Evolutionary conservation across 2,329 filamentous ascomycete genomes (phyloP).

Genomic region (Berkeleyomyces rouxiae): DNA sequence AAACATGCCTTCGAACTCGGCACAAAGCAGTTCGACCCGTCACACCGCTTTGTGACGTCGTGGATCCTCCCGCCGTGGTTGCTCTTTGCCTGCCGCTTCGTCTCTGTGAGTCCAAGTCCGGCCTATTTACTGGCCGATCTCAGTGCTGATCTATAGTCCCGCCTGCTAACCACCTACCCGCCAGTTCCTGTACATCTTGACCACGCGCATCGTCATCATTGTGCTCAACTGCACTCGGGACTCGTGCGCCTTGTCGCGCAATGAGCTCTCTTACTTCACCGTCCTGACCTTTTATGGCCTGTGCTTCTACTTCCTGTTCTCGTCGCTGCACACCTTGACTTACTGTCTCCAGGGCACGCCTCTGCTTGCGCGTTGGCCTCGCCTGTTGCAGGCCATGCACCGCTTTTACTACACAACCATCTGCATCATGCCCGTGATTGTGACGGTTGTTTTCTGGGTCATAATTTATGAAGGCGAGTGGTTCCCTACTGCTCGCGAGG

Average conservation of each 20-base stretch:
- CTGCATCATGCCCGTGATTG: conserved; percentile 48
- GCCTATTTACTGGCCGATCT: not conserved
- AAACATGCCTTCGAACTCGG: conserved; percentile 24
- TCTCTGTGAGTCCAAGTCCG: conserved; percentile 28
- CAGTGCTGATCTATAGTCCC: too few relatives aligned
- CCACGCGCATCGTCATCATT: conserved; percentile 51
- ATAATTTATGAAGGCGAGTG: conserved; percentile 37
- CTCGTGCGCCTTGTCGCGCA: conserved; percentile 30
- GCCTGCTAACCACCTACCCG: not conserved
- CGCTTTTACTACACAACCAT: conserved; percentile 46
- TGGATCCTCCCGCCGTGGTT: conserved; percentile 56
- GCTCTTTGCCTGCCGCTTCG: conserved; percentile 40
- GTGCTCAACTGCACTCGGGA: conserved; percentile 40
- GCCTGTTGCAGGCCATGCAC: conserved; percentile 47
- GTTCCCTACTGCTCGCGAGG: conserved; percentile 33
- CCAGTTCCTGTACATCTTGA: conserved; percentile 51
- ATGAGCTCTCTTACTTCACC: conserved; percentile 69
- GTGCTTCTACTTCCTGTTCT: conserved; percentile 58
- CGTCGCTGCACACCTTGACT: conserved; percentile 49
- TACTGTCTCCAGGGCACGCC: conserved; percentile 41
- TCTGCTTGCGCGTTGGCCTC: conserved; percentile 42
- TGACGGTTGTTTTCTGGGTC: conserved; percentile 56
- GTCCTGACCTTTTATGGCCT: conserved; percentile 68
- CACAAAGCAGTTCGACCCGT: conserved; percentile 32
- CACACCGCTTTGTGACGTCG: conserved; percentile 59